Conservation (phyloP, 176 grass and related monocot genomes). For the Avena atlantica region DNA sequence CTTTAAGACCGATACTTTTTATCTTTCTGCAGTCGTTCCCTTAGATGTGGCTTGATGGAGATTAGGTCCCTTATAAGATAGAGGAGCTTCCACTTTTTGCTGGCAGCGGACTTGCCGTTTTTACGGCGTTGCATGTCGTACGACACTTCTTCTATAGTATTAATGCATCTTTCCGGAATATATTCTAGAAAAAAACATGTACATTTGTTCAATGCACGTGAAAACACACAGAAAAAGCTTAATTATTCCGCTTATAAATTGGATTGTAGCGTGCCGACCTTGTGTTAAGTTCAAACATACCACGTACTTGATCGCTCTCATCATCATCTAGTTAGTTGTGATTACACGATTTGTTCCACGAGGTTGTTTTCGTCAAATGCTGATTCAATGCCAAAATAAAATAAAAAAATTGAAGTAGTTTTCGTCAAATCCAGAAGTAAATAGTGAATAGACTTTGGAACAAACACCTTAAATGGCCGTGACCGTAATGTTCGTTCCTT, state of each 20-base stretch:
- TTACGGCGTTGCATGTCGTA: too few species aligned
- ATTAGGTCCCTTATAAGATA: too few species aligned
- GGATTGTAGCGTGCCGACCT: neutral
- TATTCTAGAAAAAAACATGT: too few species aligned
- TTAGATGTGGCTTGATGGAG: too few species aligned
- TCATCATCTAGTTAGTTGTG: neutral
- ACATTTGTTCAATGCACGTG: too few species aligned
- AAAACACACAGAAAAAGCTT: too few species aligned
- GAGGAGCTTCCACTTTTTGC: too few species aligned
- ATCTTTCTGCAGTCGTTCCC: too few species aligned
- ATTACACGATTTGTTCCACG: neutral
- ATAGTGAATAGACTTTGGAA: conserved; percentile 25
- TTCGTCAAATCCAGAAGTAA: conserved; percentile 31
- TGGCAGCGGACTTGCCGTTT: too few species aligned
- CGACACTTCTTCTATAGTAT: too few species aligned
- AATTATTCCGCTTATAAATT: neutral
- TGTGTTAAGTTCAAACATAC: neutral
- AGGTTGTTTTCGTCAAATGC: conserved; percentile 1
- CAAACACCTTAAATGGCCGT: conserved; percentile 6
- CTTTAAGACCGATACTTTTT: too few species aligned
- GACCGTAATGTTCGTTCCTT: neutral
- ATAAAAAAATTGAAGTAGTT: neutral
- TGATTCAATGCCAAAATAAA: neutral
- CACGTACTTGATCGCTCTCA: neutral
- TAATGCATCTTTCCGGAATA: too few species aligned